Evolutionary conservation across 495 filamentous ascomycete genomes (phyloP), one percentile per base, ranked within the genome.

Genomic region (Hapsidospora chrysogenum): DNA sequence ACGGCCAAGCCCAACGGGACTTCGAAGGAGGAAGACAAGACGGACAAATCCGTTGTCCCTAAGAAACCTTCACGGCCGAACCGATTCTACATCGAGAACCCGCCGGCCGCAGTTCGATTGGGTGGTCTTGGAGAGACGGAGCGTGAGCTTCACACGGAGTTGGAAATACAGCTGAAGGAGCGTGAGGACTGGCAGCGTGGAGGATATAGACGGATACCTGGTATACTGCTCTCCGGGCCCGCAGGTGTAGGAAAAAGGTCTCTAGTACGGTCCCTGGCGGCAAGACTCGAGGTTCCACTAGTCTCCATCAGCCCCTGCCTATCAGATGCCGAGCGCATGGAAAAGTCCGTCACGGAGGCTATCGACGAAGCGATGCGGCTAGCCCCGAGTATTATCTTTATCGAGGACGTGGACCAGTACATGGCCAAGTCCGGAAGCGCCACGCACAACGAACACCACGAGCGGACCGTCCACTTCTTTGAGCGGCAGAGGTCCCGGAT

Each of bases 331-430:
- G 37, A 39, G 7, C 29, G 37, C n/a, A n/a, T 39, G 0, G 89
- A 97, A 56, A 92, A 92, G 61, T 85, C 85, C 37, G 72, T 97
- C 32, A 68, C 87, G 20, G 86, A 95, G 37, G 66, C 85, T 37
- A 95, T 95, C 43, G 75, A 94, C 15, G 82, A 92, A 49, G 89
- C 89, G 0, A 81, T 80, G 50, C 70, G 72, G 36, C 68, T 86
- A 36, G 89, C 89, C 2, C 89, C 89, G 2, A 94, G 86, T 49
- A 60, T 97, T 3, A 70, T 97, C 6, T 95, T 97, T 52, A 80
- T 97, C 38, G 89, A 95, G 45, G 89, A 97, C 52, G 92, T 95
- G 41, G 89, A 97, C 52, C 80, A 83, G 11, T 93, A 95, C 41
- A 89, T 89, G 26, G 85, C 85, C 3, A 95, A 94, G 56, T 67